Conservation (phyloP, 768 basidiomycete species). For the Suillus subaureus region DNA sequence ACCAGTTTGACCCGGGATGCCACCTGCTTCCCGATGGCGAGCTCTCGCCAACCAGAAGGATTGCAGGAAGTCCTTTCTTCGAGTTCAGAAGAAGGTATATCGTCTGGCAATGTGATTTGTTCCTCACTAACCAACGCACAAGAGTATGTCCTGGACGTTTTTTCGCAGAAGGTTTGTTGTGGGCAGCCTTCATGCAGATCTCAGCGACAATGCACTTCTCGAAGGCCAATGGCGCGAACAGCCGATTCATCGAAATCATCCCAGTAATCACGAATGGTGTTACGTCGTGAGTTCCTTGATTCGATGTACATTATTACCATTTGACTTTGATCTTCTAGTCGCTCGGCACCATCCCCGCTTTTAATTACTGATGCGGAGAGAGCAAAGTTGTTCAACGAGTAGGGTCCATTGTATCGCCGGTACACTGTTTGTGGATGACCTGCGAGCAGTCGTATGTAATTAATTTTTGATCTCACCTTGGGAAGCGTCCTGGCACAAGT, state of each 20-base stretch:
- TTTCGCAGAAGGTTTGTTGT: background rate
- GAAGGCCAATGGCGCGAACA: background rate
- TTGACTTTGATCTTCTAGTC: background rate
- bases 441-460: background rate
- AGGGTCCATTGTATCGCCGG: too few relatives aligned
- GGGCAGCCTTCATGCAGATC: slow-evolving; percentile 2
- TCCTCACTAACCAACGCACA: too few relatives aligned
- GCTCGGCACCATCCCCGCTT: background rate
- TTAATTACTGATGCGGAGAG: background rate
- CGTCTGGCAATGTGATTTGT: too few relatives aligned
- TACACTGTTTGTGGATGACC: background rate
- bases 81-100: slow-evolving; percentile 6
- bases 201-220: background rate
- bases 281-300: background rate
- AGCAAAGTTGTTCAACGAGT: background rate
- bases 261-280: background rate
- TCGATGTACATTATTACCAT: background rate
- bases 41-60: slow-evolving; percentile 1
- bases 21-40: slow-evolving; percentile 3
- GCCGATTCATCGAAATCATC: background rate
- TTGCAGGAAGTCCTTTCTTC: background rate
- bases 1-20: slow-evolving; percentile 2
- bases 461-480: background rate
- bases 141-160: background rate
- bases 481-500: too few relatives aligned